Evolutionary conservation across 129 eudicot genomes (phyloP).

Genomic region (Flaveria bidentis): DNA sequence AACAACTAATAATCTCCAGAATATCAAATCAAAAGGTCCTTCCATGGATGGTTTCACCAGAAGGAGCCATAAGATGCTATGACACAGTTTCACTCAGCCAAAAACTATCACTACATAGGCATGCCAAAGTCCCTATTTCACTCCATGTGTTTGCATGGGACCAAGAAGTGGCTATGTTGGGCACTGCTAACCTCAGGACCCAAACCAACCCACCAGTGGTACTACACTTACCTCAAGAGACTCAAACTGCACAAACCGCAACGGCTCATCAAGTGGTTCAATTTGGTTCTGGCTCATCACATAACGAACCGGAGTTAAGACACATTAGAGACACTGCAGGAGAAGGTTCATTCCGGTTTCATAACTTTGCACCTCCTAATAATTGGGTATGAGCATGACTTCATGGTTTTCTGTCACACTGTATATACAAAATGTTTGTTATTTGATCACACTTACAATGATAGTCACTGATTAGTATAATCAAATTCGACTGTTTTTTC

Average conservation of each 20-base stretch:
- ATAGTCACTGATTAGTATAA: background rate
- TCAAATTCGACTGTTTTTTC: background rate
- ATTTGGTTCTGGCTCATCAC: conserved; percentile 1
- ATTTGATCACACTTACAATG: background rate
- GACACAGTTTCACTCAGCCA: conserved; percentile 94
- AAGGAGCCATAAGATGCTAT: conserved; percentile 77
- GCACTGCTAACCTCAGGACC: conserved; percentile 42
- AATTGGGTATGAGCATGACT: conserved; percentile 52
- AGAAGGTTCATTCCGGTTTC: conserved; percentile 72
- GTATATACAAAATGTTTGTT: background rate
- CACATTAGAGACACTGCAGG: conserved; percentile 69
- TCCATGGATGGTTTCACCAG: conserved; percentile 89
- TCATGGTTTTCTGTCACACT: background rate
- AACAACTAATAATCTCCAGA: conserved; percentile 63
- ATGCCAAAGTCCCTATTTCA: conserved; percentile 56
- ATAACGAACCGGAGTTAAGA: conserved; percentile 31
- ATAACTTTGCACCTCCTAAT: conserved; percentile 55
- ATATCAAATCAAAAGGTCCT: conserved; percentile 75
- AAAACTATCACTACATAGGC: conserved; percentile 80
- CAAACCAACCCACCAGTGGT: conserved; percentile 36
- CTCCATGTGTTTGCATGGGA: conserved; percentile 76
- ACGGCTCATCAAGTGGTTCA: conserved; percentile 40
- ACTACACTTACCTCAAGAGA: conserved; percentile 36
- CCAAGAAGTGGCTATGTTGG: conserved; percentile 37
- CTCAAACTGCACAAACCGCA: conserved; percentile 34